A percentile compares a stretch with the other conserved stretches of the same genome.
Evolutionary conservation across 73 alveolate genomes (phyloP).

Genomic region (Paramecium sexaurelia): DNA sequence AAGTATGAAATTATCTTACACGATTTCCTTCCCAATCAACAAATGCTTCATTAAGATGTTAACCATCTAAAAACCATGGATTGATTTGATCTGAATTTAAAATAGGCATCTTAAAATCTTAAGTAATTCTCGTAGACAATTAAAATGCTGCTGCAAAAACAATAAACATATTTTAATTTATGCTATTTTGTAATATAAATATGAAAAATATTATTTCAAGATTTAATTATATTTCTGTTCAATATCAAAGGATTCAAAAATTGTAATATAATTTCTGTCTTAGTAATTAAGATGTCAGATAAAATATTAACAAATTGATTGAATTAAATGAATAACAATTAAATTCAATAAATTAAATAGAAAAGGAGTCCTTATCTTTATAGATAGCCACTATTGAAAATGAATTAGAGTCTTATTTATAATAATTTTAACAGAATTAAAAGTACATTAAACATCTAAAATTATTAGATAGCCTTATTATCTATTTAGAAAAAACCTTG

Average conservation of each 20-base stretch:
- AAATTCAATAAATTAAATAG: background rate
- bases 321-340: background rate
- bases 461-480: background rate
- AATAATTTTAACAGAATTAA: background rate
- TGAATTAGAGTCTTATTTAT: background rate
- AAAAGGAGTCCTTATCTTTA: background rate
- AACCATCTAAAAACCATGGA: background rate
- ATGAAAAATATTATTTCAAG: background rate
- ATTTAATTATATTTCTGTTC: background rate
- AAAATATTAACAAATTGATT: background rate
- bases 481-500: background rate
- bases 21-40: conserved; percentile 24
- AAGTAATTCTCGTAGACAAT: background rate
- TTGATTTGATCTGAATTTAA: background rate
- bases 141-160: conserved; percentile 31
- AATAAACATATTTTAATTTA: background rate
- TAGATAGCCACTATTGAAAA: background rate
- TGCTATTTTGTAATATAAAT: background rate
- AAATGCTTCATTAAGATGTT: background rate
- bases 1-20: background rate
- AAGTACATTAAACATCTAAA: background rate
- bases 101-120: background rate
- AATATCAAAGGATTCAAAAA: background rate
- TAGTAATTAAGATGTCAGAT: conserved; percentile 2
- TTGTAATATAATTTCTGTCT: background rate